These are phyloP conservation scores for Tephrocybe sp. DNA, from an alignment of 768 basidiomycete species.

Conservation along the genomic window DNA sequence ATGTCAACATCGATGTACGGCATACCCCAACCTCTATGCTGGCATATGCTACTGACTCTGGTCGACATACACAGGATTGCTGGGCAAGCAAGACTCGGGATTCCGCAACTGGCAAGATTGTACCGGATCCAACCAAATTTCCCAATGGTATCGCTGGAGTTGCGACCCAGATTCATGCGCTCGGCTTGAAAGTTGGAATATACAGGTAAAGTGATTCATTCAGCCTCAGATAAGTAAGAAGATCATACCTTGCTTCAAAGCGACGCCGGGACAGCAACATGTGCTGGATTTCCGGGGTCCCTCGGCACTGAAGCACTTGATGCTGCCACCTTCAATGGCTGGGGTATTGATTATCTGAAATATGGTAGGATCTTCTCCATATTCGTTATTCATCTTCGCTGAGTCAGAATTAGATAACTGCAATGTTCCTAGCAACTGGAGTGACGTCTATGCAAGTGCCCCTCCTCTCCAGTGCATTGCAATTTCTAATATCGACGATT, in stretches of 20 bases:
- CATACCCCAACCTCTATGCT: neutral
- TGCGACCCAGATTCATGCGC: conserved; percentile 42
- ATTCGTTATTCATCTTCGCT: neutral
- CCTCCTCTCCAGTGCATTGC: neutral
- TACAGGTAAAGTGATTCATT: conserved; percentile 48
- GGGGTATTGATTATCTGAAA: conserved; percentile 61
- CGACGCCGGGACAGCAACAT: conserved; percentile 53
- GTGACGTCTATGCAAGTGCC: conserved; percentile 36
- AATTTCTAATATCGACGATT: conserved; percentile 17
- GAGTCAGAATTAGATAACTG: conserved; percentile 44
- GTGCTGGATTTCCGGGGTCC: conserved; percentile 57
- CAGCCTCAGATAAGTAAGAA: too few species aligned
- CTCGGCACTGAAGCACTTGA: conserved; percentile 49
- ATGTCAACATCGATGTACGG: conserved; percentile 52
- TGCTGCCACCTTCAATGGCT: conserved; percentile 49
- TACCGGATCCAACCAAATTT: conserved; percentile 53
- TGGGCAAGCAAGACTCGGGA: conserved; percentile 44
- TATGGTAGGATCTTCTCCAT: conserved; percentile 33
- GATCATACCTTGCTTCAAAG: too few species aligned
- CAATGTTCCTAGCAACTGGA: conserved; percentile 52
- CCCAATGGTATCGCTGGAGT: conserved; percentile 49
- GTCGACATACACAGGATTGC: conserved; percentile 37
- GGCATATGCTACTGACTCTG: neutral
- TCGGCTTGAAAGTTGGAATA: conserved; percentile 52
- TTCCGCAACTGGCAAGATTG: conserved; percentile 38